Base-by-base conservation (phyloP, 768 basidiomycete species). In the Rubroboletus satanas region DNA sequence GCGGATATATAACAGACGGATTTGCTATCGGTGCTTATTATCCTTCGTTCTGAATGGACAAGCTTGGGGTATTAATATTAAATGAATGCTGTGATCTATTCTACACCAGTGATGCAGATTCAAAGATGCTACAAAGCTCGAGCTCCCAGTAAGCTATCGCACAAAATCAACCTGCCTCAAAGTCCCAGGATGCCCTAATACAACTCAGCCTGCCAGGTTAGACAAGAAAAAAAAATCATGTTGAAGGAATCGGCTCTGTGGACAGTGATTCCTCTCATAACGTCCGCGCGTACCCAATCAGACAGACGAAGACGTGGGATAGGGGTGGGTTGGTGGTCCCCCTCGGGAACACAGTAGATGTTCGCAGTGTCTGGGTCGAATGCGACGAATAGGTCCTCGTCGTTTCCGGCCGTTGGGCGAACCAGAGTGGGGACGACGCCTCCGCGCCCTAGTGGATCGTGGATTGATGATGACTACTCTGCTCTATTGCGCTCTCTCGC, bases 271-370 rank as follows among this genome's bases (percentile, higher is more conserved):
- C 66, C 69, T 44, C 59, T 70, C 28, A 62, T 51, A 23, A 59
- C 69, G 54, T 79, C 76, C 1, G 81, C 83, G 17, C 73, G 72
- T 32, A 83, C 68, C 83, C 83, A 83, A 60, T 82, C 70, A 5
- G 79, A 81, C 37, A 73, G 65, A 38, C 69, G 70, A 29, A 82
- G 78, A 54, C 77, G 74, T 9, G 82, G 80, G 47, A 87, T 80
- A 7, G 84, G 83, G 61, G 66, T 87, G 79, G 72, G 60, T 87
- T 70, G 6, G 66, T 63, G 35, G 77, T 70, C 45, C 61, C 66
- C 45, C 67, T 69, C 21, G 79, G 77, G 67, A 83, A 81, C 18
- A 70, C 56, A 1, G 58, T 57, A 1, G 58, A 52, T 9, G 62
- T 58, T 5, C 32, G 53, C 15, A 61, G 59, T 14, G 53, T 58